A percentile compares a stretch with the other conserved stretches of the same genome.
These are phyloP conservation scores for Leishmania braziliensis DNA, from an alignment of 208 protist species.

Conservation along the genomic window DNA sequence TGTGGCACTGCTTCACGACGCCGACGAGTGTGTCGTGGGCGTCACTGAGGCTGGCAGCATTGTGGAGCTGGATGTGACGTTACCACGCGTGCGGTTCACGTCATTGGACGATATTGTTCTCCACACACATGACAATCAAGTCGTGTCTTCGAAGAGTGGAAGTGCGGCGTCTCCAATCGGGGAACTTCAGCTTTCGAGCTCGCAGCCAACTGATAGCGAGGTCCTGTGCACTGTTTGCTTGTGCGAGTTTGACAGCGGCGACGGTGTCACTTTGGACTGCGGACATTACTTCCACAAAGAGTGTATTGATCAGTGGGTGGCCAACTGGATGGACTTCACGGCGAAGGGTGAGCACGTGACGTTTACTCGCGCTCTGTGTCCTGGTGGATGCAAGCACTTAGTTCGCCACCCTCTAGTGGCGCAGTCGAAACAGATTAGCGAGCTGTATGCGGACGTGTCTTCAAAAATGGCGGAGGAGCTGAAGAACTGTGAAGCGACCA, in stretches of 20 bases:
- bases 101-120: constrained; percentile 29
- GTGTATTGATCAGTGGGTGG: constrained; percentile 75
- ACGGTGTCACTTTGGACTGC: constrained; percentile 82
- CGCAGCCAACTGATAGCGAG: constrained; percentile 30
- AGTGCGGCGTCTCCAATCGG: constrained; percentile 1
- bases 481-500: constrained; percentile 32
- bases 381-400: constrained; percentile 72
- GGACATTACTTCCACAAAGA: constrained; percentile 85
- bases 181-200: constrained; percentile 18
- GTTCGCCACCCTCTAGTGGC: constrained; percentile 65
- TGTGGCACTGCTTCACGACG: constrained; percentile 22
- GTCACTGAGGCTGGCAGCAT: constrained; percentile 34
- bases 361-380: constrained; percentile 87
- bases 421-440: constrained; percentile 47
- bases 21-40: constrained; percentile 14
- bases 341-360: constrained; percentile 74
- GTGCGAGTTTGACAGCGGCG: constrained; percentile 75
- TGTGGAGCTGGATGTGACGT: constrained; percentile 13
- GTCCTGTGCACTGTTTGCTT: constrained; percentile 76
- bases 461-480: constrained; percentile 26
- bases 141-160: constrained; percentile 23
- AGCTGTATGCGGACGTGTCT: constrained; percentile 40
- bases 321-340: constrained; percentile 64
- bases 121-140: constrained; percentile 1
- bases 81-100: constrained; percentile 8